Conservation (phyloP, 352 stramenopile species). For the Phytophthora constricta region DNA sequence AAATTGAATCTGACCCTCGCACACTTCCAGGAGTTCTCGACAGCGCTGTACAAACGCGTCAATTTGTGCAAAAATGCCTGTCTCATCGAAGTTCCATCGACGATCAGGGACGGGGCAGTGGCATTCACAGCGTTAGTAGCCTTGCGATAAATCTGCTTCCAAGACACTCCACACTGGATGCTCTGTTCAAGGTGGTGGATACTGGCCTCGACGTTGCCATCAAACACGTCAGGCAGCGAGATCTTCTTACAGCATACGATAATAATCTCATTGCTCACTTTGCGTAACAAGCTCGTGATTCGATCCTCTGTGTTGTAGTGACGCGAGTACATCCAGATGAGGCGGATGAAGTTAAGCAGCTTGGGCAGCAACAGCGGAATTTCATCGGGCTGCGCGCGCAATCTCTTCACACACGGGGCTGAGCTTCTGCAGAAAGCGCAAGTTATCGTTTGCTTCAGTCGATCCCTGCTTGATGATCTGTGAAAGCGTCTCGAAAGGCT, state of each 20-base stretch:
- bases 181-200: constrained; percentile 92
- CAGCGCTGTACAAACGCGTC: constrained; percentile 97
- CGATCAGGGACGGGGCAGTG: constrained; percentile 52
- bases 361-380: constrained; percentile 93
- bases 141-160: constrained; percentile 91
- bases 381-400: constrained; percentile 79
- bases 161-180: constrained; percentile 92
- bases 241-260: constrained; percentile 90
- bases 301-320: constrained; percentile 96
- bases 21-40: constrained; percentile 94
- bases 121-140: constrained; percentile 69
- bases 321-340: constrained; percentile 94
- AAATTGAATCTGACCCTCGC: constrained; percentile 96
- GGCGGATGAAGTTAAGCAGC: constrained; percentile 93
- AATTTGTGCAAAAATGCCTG: constrained; percentile 95
- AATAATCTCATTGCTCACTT: constrained; percentile 96
- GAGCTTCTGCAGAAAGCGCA: constrained; percentile 94
- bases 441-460: constrained; percentile 93
- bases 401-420: constrained; percentile 92
- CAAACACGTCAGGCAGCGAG: constrained; percentile 90
- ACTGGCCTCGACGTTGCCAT: constrained; percentile 92
- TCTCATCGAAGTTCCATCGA: constrained; percentile 94
- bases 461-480: constrained; percentile 94
- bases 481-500: constrained; percentile 92
- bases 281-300: constrained; percentile 92